Conservation (phyloP, 768 basidiomycete species). For the Mycena capillaripes region DNA sequence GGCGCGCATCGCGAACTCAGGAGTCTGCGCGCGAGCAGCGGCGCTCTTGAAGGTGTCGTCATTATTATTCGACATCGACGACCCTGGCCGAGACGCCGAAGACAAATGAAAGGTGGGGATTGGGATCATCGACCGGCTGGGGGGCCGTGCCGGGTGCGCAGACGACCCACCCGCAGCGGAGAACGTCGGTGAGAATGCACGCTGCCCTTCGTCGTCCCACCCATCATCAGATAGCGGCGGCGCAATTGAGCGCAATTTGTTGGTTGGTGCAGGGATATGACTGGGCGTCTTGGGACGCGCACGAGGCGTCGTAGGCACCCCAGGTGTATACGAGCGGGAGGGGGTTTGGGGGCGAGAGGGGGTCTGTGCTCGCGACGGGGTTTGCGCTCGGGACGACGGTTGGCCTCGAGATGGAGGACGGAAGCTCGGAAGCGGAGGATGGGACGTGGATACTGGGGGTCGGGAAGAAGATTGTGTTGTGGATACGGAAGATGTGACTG, state of each 20-base stretch:
- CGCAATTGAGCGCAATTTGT: constrained; percentile 63
- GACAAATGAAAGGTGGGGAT: constrained; percentile 80
- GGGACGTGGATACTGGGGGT: constrained; percentile 55
- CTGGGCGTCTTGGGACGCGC: constrained; percentile 85
- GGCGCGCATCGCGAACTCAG: constrained; percentile 73
- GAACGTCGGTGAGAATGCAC: constrained; percentile 75
- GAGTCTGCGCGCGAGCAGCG: constrained; percentile 73
- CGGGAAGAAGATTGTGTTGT: constrained; percentile 71
- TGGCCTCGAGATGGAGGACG: constrained; percentile 45
- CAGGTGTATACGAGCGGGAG: constrained; percentile 54
- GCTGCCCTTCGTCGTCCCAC: constrained; percentile 57
- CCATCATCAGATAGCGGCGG: constrained; percentile 60
- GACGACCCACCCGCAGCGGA: constrained; percentile 57
- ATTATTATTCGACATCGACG: constrained; percentile 80
- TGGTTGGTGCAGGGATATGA: constrained; percentile 77
- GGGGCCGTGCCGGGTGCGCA: constrained; percentile 76
- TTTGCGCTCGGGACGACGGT: constrained; percentile 47
- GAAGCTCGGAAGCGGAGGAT: constrained; percentile 50
- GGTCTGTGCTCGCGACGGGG: constrained; percentile 28
- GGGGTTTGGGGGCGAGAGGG: constrained; percentile 75
- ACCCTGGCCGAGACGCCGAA: constrained; percentile 77
- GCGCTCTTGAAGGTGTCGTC: constrained; percentile 58
- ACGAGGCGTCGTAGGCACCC: constrained; percentile 65
- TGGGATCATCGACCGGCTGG: constrained; percentile 88
- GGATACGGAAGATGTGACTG: constrained; percentile 78